Evolutionary conservation across 306 rosid species (phyloP), one percentile per base, ranked within the genome.

Genomic region (Prunus davidiana): DNA sequence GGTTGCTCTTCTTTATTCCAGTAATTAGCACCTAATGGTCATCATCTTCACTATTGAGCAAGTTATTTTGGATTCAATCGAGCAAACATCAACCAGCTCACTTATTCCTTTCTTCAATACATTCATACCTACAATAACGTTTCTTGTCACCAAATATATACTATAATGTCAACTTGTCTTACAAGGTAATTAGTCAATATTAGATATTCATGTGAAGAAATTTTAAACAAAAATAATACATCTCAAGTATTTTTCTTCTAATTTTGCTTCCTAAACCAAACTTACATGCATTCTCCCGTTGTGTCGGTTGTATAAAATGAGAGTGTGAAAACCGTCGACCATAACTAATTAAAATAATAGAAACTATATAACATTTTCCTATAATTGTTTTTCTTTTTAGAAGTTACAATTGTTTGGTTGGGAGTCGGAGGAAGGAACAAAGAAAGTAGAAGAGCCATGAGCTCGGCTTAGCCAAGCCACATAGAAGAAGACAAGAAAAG

Each of bases 401-500:
- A 47, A 47, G 14, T 12, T 0, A 47, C 51, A 47, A 47, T 47
- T 3, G 2, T 47, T 47, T 12, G 15, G 8, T 11, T 52, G 57
- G 16, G 22, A 49, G 6, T 5, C 18, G 32, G 15, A 50, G 61
- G 49, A 8, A 75, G 3, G 28, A 4, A 12, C 22, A 64, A 32
- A 32, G 1, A 32, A 20, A 5, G 41, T 24, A 57, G 12, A 60
- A 24, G 34, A 60, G 38, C 38, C 25, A 27, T 18, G 28, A 69
- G 69, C 14, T 55, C 18, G 47, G 43, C 9, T 57, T 15, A 77
- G 75, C 82, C 71, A 56, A 78, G 81, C 81, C 81, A 34, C 6
- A 30, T 15, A 12, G 14, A 19, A 28, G 25, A 15, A 25, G 45
- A 61, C 45, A 8, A 14, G 8, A 22, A 38, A 38, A 34, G 67